phyloP scores from a whole-genome alignment of 768 basidiomycete species.

The Tricholoma bakamatsutake region DNA sequence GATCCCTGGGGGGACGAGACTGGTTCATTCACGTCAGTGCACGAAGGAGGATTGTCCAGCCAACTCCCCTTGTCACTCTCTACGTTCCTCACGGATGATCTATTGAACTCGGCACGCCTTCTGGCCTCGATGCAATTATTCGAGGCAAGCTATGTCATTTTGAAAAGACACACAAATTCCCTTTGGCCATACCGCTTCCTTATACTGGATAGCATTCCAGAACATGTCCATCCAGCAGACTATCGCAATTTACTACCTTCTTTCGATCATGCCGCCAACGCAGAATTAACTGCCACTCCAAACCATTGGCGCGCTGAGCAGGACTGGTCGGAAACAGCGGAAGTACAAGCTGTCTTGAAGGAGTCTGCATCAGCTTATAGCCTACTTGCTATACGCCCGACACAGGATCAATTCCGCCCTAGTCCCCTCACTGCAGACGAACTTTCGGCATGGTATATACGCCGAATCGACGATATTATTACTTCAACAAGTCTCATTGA shows the following conservation, averaged over 20 bases:
- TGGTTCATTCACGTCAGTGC: constrained; percentile 19
- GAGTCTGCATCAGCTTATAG: constrained; percentile 9
- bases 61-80: constrained; percentile 49
- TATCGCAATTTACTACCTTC: constrained; percentile 61
- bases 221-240: constrained; percentile 58
- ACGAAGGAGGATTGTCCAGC: constrained; percentile 16
- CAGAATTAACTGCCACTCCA: constrained; percentile 30
- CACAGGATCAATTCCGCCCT: constrained; percentile 8
- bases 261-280: constrained; percentile 41
- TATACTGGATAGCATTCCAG: constrained; percentile 71
- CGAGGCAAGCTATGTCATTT: constrained; percentile 49
- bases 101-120: constrained; percentile 53
- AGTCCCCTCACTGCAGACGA: constrained; percentile 40
- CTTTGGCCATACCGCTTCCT: constrained; percentile 68
- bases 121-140: constrained; percentile 63
- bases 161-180: constrained; percentile 44
- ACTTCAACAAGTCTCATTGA: constrained; percentile 70
- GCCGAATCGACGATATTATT: constrained; percentile 57
- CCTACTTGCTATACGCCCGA: not conserved
- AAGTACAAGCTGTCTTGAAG: constrained; percentile 37
- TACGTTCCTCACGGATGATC: constrained; percentile 54
- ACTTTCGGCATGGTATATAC: constrained; percentile 71
- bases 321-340: constrained; percentile 55
- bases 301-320: constrained; percentile 43
- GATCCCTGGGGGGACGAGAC: constrained; percentile 66